A percentile compares a stretch with the other conserved stretches of the same genome.
These are phyloP conservation scores for Mercurialis annua DNA, from an alignment of 345 rosid genomes.

Conservation along the genomic window DNA sequence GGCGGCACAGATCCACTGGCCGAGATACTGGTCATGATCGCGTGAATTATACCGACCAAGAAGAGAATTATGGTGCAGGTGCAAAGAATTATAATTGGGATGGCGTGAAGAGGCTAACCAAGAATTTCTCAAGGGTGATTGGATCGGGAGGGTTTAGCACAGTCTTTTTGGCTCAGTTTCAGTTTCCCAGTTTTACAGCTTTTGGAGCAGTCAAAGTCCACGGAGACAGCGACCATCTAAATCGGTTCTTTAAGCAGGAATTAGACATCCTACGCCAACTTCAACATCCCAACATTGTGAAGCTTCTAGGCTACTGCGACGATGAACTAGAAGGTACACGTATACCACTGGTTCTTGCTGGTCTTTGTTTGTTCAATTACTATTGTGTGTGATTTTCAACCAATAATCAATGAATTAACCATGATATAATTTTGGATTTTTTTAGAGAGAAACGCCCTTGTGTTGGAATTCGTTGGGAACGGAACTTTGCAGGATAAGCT, in stretches of 20 bases:
- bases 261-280: conserved; percentile 66
- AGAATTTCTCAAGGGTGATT: conserved; percentile 46
- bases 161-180: conserved; percentile 60
- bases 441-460: conserved; percentile 69
- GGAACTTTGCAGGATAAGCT: conserved; percentile 78
- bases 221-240: conserved; percentile 54
- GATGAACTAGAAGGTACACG: conserved; percentile 47
- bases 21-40: neutral
- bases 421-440: neutral
- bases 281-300: conserved; percentile 64
- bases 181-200: conserved; percentile 31
- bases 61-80: conserved; percentile 14
- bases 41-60: neutral
- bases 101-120: conserved; percentile 47
- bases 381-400: too few relatives aligned
- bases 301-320: conserved; percentile 70
- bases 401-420: neutral
- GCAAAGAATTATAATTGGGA: conserved; percentile 47
- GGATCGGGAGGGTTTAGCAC: conserved; percentile 86
- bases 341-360: neutral
- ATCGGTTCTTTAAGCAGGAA: conserved; percentile 62
- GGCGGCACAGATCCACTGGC: neutral
- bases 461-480: conserved; percentile 61
- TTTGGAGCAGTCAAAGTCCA: conserved; percentile 69
- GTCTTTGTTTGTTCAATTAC: neutral